Conservation (phyloP, 371 early-diverging fungal species). For the Dentiscutata heterogama region DNA sequence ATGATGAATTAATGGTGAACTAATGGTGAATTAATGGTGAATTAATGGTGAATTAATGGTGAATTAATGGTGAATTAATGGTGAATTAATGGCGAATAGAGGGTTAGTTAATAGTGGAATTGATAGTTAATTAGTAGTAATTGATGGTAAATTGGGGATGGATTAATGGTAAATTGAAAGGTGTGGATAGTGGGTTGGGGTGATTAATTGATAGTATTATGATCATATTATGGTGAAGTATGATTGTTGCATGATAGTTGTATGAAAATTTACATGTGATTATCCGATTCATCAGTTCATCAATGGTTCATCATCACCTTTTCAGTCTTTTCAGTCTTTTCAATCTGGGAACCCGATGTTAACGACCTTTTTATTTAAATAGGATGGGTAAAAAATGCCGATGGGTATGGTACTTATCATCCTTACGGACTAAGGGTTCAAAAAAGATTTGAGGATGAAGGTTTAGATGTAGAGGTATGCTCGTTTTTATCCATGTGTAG, state of each 20-base stretch:
- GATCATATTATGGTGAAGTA: too few species aligned
- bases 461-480: slow-evolving; percentile 45
- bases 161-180: too few species aligned
- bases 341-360: background rate
- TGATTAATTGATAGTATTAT: background rate
- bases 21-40: too few species aligned
- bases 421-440: slow-evolving; percentile 39
- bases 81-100: background rate
- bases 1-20: too few species aligned
- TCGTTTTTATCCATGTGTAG: too few species aligned
- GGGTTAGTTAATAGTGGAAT: background rate
- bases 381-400: slow-evolving; percentile 27
- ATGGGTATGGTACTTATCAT: slow-evolving; percentile 40
- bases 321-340: background rate
- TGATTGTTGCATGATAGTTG: slow-evolving; percentile 1
- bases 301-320: background rate
- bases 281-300: background rate
- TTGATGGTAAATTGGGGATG: too few species aligned
- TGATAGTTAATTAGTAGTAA: background rate
- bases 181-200: too few species aligned
- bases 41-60: too few species aligned
- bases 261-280: slow-evolving; percentile 1
- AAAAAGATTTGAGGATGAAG: slow-evolving; percentile 45
- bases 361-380: background rate
- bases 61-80: background rate